Evolutionary conservation across 257 asterid genomes (phyloP).

Genomic region (Solanum sejunctum): DNA sequence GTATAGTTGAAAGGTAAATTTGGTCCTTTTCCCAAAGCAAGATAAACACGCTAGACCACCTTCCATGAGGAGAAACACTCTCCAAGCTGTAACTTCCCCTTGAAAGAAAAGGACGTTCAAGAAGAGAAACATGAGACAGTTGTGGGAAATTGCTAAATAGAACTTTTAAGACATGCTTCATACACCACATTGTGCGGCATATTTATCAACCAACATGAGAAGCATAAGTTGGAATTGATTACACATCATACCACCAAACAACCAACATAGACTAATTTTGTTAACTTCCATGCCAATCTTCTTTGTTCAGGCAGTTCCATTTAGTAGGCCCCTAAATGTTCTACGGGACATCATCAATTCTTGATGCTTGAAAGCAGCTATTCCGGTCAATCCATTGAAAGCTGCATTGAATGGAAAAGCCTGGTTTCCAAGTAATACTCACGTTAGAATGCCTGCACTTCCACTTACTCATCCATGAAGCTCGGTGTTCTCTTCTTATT

Average conservation of each 20-base stretch:
- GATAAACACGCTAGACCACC: background rate
- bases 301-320: background rate
- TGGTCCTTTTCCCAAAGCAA: background rate
- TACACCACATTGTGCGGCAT: background rate
- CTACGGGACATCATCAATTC: background rate
- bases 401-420: background rate
- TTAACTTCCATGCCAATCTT: background rate
- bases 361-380: background rate
- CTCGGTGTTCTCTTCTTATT: background rate
- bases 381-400: background rate
- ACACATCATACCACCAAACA: background rate
- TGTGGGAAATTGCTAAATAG: background rate
- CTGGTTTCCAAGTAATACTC: background rate
- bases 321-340: background rate
- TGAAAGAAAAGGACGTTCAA: background rate
- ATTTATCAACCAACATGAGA: background rate
- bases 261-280: background rate
- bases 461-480: background rate
- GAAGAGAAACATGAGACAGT: background rate
- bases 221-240: background rate
- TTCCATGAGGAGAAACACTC: background rate
- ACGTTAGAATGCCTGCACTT: background rate
- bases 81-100: background rate
- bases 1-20: background rate
- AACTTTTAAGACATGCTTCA: background rate